Base-by-base conservation (phyloP, 805 yeast species). In the Wickerhamomyces silvicola region DNA sequence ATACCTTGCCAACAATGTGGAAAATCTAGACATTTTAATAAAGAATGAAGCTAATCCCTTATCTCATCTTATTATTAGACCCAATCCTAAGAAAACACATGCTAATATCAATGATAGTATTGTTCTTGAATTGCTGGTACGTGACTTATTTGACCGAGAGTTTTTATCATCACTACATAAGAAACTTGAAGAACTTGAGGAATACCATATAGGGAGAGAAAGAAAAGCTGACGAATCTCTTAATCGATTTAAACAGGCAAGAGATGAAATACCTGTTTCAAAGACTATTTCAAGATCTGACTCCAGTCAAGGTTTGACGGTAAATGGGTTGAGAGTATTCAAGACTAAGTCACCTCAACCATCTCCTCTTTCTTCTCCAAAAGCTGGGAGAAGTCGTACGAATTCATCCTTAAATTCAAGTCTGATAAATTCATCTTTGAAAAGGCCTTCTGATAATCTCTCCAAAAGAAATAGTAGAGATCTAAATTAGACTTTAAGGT, bases 381-480 rank as follows among this genome's bases (percentile, higher is more conserved):
- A 34, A 10, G 13, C 15, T 4, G 12, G n/a, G 21, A 31, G 44
- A 19, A 40, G 43, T 12, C 30, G 48, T 17, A 35, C 31, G 8
- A 43, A 37, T 34, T 45, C 46, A 7, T 35, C 28, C 6, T 13
- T 29, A 4, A 18, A 21, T 5, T 24, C 38, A 18, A 37, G 36
- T 7, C 19, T 37, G 4, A 14, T 33, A 6, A 31, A 42, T 3
- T 33, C 42, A 13, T 21, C 32, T n/a, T 16, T 41, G 13, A 37
- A 32, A 17, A 40, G 50, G 14, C 51, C 53, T 3, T 40, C 45
- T 11, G 51, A 44, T 6, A 39, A 29, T 12, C 15, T 48, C 9
- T 22, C 38, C 5, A 46, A 46, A 25, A 26, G 53, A 22, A 38
- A 41, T 32, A 48, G 46, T 31, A 56, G 57, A n/a, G n/a, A n/a